Evolutionary conservation across 768 basidiomycete species (phyloP).

Genomic region (Kwoniella europaea): DNA sequence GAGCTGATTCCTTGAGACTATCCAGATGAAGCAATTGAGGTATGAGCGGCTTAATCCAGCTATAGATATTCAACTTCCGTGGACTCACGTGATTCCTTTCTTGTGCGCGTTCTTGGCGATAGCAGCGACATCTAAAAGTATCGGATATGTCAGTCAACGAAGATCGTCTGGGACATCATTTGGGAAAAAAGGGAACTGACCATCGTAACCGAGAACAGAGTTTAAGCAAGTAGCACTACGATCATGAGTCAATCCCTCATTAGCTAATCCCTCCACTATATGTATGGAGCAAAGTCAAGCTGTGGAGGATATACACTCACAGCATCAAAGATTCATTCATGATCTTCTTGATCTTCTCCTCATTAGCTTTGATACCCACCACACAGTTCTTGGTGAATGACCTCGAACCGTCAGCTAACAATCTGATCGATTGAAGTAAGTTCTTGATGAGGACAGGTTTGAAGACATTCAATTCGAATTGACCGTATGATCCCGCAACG

Average conservation of each 20-base stretch:
- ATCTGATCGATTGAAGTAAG: conserved; percentile 90
- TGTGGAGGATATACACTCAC: conserved; percentile 31
- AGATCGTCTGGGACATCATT: too few species aligned
- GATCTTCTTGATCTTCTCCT: conserved; percentile 84
- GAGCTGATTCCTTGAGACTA: conserved; percentile 85
- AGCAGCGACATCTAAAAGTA: conserved; percentile 82
- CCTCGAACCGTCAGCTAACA: conserved; percentile 89
- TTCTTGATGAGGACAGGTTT: conserved; percentile 99
- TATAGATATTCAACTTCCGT: too few species aligned
- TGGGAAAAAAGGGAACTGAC: conserved; percentile 57
- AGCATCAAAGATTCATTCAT: conserved; percentile 97
- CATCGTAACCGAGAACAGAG: conserved; percentile 94
- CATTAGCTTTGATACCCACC: conserved; percentile 93
- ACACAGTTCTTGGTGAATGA: conserved; percentile 98
- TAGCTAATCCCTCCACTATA: conserved; percentile 2
- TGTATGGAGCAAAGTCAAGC: too few species aligned
- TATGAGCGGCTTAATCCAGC: not conserved
- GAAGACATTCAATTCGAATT: conserved; percentile 99
- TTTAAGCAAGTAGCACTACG: conserved; percentile 85
- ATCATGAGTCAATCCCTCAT: not conserved
- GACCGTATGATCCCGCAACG: conserved; percentile 90
- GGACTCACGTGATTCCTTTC: conserved; percentile 79
- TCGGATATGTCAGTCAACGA: not conserved
- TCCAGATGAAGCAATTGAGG: not conserved
- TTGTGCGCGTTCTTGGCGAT: conserved; percentile 99